Base-by-base conservation (phyloP, 2,329 filamentous ascomycete species). In the Camillea tinctor region DNA sequence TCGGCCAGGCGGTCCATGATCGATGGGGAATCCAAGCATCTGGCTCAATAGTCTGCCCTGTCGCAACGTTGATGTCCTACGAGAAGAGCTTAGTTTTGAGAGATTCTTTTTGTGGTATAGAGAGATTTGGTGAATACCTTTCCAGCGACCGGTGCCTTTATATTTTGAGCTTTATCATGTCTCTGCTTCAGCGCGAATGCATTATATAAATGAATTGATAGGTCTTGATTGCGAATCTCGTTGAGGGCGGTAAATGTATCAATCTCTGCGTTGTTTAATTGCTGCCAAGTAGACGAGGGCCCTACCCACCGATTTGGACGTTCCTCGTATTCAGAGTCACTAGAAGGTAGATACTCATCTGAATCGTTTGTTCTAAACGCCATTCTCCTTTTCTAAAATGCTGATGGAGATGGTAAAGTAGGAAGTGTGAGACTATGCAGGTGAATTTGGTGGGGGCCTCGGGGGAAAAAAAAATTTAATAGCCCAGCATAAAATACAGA, bases 1-100 rank as follows among this genome's bases (percentile, higher is more conserved):
- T 73, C 4, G 94, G 94, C 94, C 94, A 97, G 0, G 93, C 90
- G 19, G 91, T 91, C 93, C 94, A 97, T 4, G 72, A 65, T 60
- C 83, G 85, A 0, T 84, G 80, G 1, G 84, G 84, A 4, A 73
- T 73, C 81, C 84, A 88, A 51, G 75, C 66, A 2, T 70, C 67
- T 17, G 64, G 60, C 21, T 60, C 59, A 22, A 73, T 64, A 19
- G 56, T 60, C 15, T 66, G 60, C 2, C 71, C 70, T 1, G 71
- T 73, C 26, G 55, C 62, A n/a, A 57, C 62, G 56, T 75, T 66
- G 54, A 72, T 60, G 52, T 72, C 70, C 72, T 73, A 30, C 3
- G 26, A 21, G 48, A 21, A 5, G 3, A 68, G 58, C 55, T 55
- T 44, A 20, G 48, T 4, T 26, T 11, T 22, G 3, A 24, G n/a